Conservation (phyloP, 1,284 basidiomycete genomes). For the Cutaneotrichosporon mucoides region DNA sequence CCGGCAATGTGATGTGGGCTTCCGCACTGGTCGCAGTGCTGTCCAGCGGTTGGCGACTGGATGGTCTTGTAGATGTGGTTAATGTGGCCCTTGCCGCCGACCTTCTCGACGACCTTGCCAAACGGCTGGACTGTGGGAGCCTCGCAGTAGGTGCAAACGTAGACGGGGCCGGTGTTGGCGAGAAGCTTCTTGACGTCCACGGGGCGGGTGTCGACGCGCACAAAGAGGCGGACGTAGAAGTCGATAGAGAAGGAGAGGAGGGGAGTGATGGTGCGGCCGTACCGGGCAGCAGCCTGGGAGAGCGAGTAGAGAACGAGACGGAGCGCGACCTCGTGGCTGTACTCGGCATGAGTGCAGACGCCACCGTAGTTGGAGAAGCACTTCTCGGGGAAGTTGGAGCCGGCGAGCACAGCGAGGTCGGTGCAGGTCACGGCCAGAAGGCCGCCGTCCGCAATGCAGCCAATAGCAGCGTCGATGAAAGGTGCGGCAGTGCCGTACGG, state of each 20-base stretch:
- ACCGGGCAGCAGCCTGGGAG: constrained; percentile 80
- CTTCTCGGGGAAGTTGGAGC: constrained; percentile 94
- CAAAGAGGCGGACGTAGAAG: constrained; percentile 93
- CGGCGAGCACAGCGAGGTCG: constrained; percentile 88
- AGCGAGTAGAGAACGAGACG: constrained; percentile 83
- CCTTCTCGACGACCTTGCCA: constrained; percentile 62
- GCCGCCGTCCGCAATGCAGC: constrained; percentile 83
- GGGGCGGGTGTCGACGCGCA: constrained; percentile 70
- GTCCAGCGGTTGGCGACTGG: constrained; percentile 56
- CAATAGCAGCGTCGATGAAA: constrained; percentile 96
- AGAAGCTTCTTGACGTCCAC: constrained; percentile 74
- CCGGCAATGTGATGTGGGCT: constrained; percentile 76
- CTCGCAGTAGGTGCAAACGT: constrained; percentile 77
- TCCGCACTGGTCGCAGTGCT: constrained; percentile 77
- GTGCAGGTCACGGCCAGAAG: constrained; percentile 95
- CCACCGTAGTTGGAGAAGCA: constrained; percentile 96
- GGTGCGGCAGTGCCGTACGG: constrained; percentile 97
- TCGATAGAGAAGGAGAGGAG: constrained; percentile 93
- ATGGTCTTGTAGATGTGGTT: constrained; percentile 66
- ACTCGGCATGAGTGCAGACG: constrained; percentile 84
- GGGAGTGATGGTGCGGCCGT: constrained; percentile 87
- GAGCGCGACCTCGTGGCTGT: constrained; percentile 86
- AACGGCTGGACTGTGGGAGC: constrained; percentile 73
- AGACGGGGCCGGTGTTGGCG: constrained; percentile 62
- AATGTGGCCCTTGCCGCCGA: constrained; percentile 50